Conservation (phyloP, 306 rosid genomes). For the Canavalia gladiata region DNA sequence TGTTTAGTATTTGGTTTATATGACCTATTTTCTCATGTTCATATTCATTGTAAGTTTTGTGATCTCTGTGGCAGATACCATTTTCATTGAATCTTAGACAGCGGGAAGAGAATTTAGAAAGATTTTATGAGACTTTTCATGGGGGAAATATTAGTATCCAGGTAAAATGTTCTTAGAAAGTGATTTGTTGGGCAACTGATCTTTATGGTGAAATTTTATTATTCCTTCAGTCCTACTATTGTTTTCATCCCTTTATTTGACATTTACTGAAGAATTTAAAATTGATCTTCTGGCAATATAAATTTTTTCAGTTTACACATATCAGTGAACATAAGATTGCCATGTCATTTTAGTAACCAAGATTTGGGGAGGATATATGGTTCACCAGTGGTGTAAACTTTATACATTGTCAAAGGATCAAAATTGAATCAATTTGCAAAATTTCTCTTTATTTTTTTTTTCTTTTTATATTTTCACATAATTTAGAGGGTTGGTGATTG, state of each 20-base stretch:
- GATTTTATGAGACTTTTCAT: slow-evolving; percentile 89
- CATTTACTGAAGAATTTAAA: neutral
- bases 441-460: neutral
- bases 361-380: slow-evolving; percentile 21
- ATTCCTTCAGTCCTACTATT: neutral
- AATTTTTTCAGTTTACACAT: neutral
- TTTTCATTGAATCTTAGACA: slow-evolving; percentile 75
- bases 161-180: slow-evolving; percentile 58
- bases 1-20: slow-evolving; percentile 27
- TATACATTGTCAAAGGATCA: neutral
- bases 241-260: neutral
- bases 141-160: slow-evolving; percentile 86
- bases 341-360: slow-evolving; percentile 24
- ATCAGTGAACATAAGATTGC: slow-evolving; percentile 14
- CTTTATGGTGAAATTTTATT: slow-evolving; percentile 2
- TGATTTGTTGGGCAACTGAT: slow-evolving; percentile 33
- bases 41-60: slow-evolving; percentile 28
- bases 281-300: slow-evolving; percentile 8
- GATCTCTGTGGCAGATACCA: slow-evolving; percentile 71
- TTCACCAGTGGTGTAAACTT: neutral
- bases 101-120: slow-evolving; percentile 67
- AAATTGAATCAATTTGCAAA: slow-evolving; percentile 4
- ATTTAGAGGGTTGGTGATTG: slow-evolving; percentile 51
- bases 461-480: neutral
- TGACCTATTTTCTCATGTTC: slow-evolving; percentile 26